phyloP scores from a whole-genome alignment of 2,329 filamentous ascomycete genomes.

The Exophiala sp. region DNA sequence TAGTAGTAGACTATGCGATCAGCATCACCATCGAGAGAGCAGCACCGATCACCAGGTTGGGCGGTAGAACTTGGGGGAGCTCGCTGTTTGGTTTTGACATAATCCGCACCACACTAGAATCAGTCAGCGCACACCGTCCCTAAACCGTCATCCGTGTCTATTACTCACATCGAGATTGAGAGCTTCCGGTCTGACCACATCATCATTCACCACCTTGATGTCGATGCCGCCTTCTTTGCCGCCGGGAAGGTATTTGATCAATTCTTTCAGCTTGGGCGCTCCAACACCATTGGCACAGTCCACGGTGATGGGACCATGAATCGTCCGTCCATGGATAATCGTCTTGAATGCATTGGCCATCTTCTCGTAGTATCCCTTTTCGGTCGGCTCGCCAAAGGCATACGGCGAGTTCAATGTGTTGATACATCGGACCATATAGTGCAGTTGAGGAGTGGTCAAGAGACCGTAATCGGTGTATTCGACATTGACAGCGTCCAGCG shows the following conservation, averaged over 20 bases:
- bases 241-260: slow-evolving; percentile 73
- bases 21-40: slow-evolving; percentile 90
- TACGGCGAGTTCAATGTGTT: slow-evolving; percentile 86
- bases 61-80: slow-evolving; percentile 78
- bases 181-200: slow-evolving; percentile 80
- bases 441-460: slow-evolving; percentile 93
- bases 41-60: slow-evolving; percentile 68
- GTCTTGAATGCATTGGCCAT: slow-evolving; percentile 75
- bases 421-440: slow-evolving; percentile 90
- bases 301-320: slow-evolving; percentile 69
- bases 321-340: slow-evolving; percentile 70
- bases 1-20: slow-evolving; percentile 96
- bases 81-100: slow-evolving; percentile 92
- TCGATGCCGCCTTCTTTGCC: slow-evolving; percentile 64
- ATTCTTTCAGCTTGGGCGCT: slow-evolving; percentile 78
- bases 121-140: slow-evolving; percentile 21
- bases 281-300: slow-evolving; percentile 97
- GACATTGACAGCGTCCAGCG: slow-evolving; percentile 67
- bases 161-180: slow-evolving; percentile 74
- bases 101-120: slow-evolving; percentile 81
- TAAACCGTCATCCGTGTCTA: background rate
- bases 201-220: slow-evolving; percentile 85
- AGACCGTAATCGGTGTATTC: slow-evolving; percentile 80
- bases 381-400: slow-evolving; percentile 81
- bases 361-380: slow-evolving; percentile 93